Evolutionary conservation across 2,329 filamentous ascomycete species (phyloP), one percentile per base, ranked within the genome.

Genomic region (Talaromyces marneffei): DNA sequence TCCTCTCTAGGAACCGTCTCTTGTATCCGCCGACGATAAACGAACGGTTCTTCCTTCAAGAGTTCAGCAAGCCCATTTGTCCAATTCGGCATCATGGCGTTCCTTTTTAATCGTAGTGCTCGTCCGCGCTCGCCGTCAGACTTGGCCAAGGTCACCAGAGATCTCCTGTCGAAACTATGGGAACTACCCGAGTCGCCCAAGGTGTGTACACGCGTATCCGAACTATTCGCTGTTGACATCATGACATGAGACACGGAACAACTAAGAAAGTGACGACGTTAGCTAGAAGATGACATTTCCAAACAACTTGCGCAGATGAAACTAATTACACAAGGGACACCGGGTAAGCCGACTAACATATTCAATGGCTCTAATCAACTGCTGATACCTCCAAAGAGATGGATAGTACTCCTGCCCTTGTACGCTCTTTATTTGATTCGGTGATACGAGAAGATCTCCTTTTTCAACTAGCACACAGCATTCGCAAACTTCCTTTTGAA

Each of bases 261-360:
- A 59, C 56, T 58, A 23, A 59, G 20, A 50, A 18, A 31, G 33
- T 14, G 46, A 25, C 40, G 63, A 58, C 39, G 27, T 56, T 69
- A 96, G 92, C 84, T 87, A 64, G 85, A 86, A 69, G 93, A 97
- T 72, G 92, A 97, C 71, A 82, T 96, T 65, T 88, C 91, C 54
- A 91, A 91, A 72, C 87, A 92, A 67, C 83, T 99, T 65, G 83
- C 84, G 57, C 90, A 96, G 75, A 96, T 97, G 88, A 97, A 97
- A 76, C 80, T 92, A 65, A 86, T 94, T 63, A 85, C 99, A 14
- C 93, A 97, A 80, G 94, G 93, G 66, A 96, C 92, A 63, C 90
- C 91, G 77, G 92, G 92, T 95, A 53, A 57, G 60, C 62, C 27
- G 29, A 57, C 39, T n/a, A 39, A 29, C 42, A 33, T 46, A 52